Evolutionary conservation across 1,284 basidiomycete genomes (phyloP).

Genomic region (Ceratobasidium sp.): DNA sequence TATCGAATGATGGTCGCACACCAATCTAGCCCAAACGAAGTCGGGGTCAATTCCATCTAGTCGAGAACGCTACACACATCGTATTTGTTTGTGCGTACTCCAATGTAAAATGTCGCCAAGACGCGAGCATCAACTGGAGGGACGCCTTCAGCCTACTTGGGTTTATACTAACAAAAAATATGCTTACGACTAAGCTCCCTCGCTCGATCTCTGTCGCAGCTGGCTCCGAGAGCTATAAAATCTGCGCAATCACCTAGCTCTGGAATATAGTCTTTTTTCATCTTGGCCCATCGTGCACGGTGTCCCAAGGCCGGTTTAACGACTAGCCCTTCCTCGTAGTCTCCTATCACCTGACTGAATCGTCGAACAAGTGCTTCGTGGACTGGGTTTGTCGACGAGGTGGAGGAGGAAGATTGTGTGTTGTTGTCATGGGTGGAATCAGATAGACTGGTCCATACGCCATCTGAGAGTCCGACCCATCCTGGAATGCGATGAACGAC

Average conservation of each 20-base stretch:
- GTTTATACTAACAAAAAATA: background rate
- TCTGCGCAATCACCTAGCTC: constrained; percentile 82
- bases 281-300: constrained; percentile 77
- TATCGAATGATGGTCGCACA: constrained; percentile 54
- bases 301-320: constrained; percentile 73
- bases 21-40: constrained; percentile 11
- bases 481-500: constrained; percentile 62
- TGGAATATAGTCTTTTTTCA: constrained; percentile 83
- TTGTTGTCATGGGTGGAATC: constrained; percentile 40
- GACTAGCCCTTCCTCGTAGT: constrained; percentile 67
- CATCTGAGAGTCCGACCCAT: constrained; percentile 67
- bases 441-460: constrained; percentile 54
- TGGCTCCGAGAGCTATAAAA: constrained; percentile 74
- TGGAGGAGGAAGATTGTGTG: background rate
- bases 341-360: constrained; percentile 61
- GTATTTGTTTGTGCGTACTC: constrained; percentile 48
- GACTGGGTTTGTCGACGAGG: constrained; percentile 8
- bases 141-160: background rate
- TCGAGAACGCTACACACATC: constrained; percentile 16
- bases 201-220: constrained; percentile 80
- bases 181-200: constrained; percentile 72
- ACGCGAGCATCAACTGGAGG: constrained; percentile 55
- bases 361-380: constrained; percentile 53
- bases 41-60: constrained; percentile 58
- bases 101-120: constrained; percentile 82